Evolutionary conservation across 495 filamentous ascomycete species (phyloP), one percentile per base, ranked within the genome.

Genomic region (Xylaria cubensis): DNA sequence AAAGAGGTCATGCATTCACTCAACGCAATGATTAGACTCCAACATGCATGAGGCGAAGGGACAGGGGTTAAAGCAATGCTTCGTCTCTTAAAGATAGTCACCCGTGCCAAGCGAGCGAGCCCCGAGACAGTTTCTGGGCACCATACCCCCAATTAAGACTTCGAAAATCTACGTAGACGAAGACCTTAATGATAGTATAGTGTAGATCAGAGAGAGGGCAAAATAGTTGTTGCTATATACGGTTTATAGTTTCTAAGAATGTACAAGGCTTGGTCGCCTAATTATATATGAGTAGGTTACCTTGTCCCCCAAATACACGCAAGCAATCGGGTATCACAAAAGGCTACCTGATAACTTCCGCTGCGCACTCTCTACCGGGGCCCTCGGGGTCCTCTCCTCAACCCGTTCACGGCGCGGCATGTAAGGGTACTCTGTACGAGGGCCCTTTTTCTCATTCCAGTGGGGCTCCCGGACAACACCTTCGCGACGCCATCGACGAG

Each of bases 401-500:
- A 26, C 8, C 19, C 34, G 42, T 8, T 32, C 26, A 50, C 42
- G 32, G 24, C 56, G 19, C 32, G 65, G 61, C 63, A 67, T 34
- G 39, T 73, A 64, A 63, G 68, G 72, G 32, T 74, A 73, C 39
- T 78, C 72, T 32, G 74, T 77, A 15, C 74, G 66, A 0, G 75
- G 73, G 9, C 71, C 70, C 71, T 61, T 76, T 50, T 42, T 78
- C 65, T 55, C 48, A 56, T 78, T 82, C 82, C 82, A 86, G 42
- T 39, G 61, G 2, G 77, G 81, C 46, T 82, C 77, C 9, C 83
- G 80, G 15, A 79, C 88, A 56, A 95, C 86, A 29, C 93, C 93
- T 82, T 92, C 83, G 17, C 82, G 79, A 63, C 91, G 86, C 92
- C 92, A 94, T 78, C 82, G 86, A 75, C 83, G 82, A 5, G 92